Percentiles rank a stretch among this genome's conserved stretches.
Conservation (phyloP, 129 eudicot species). For the Kitagawia praeruptora region DNA sequence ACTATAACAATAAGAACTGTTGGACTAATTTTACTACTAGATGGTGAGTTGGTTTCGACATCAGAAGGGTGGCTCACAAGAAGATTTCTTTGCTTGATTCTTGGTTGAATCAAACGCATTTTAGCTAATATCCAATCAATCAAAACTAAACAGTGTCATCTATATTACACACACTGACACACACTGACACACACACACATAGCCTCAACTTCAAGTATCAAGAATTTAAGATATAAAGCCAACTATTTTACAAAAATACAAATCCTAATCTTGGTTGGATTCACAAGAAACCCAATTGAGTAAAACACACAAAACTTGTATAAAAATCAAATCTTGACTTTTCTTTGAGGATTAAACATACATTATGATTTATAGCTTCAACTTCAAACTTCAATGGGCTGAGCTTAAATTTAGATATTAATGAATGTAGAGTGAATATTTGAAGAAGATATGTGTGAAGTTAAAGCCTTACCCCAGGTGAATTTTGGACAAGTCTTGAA, state of each 20-base stretch:
- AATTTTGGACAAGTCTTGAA: neutral
- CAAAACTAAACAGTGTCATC: neutral
- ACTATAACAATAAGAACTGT: conserved; percentile 47
- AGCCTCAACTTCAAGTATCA: neutral
- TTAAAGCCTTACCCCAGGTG: neutral
- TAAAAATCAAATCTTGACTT: conserved; percentile 6
- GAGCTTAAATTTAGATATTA: neutral
- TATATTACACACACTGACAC: neutral
- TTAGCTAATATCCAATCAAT: conserved; percentile 17
- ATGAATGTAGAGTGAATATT: neutral
- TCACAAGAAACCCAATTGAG: conserved; percentile 20
- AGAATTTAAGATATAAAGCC: conserved; percentile 13
- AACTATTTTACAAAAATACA: neutral
- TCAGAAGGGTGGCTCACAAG: conserved; percentile 14
- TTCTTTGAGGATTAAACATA: neutral
- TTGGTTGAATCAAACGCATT: conserved; percentile 30
- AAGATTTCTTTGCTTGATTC: conserved; percentile 14
- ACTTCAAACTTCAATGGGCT: neutral
- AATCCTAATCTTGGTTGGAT: conserved; percentile 11
- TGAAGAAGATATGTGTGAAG: neutral
- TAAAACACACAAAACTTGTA: neutral
- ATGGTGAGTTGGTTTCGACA: conserved; percentile 16
- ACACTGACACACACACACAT: no score
- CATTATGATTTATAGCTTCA: neutral
- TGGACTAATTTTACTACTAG: conserved; percentile 49